Evolutionary conservation across 371 early-diverging fungal genomes (phyloP), one percentile per base, ranked within the genome.

Genomic region (Mucor velutinosus): DNA sequence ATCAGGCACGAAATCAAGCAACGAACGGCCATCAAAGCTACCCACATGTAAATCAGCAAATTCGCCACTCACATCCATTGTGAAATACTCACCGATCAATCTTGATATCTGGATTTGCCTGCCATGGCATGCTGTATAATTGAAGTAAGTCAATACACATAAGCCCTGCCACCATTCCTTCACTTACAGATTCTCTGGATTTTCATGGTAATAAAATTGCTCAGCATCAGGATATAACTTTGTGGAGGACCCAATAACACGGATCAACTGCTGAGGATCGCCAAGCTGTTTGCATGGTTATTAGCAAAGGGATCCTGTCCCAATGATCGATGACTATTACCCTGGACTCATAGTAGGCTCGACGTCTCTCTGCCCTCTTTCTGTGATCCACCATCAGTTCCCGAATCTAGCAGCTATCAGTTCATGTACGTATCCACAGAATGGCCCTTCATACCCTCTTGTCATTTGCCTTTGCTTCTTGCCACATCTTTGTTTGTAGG

Each of bases 11-110:
- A 60, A 84, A 60, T 88, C 88, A 21, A 88, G 64, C 4, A 88
- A 64, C 3, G 88, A 80, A 27, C 86, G 79, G 12, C 86, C 88
- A 64, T 88, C 88, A 60, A 88, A 88, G 32, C 88, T 82, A 66
- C 3, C 14, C 41, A 17, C 17, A 41, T 17, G 37, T 6, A 4
- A 41, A 5, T 5, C n/a, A 5, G 19, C 17, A 45, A 4, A 12
- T 19, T 14, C 58, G 7, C 23, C 14, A n/a, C 12, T 39, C 10
- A 8, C 30, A 27, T 23, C 12, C 17, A 39, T 0, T 43, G 0
- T 17, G 39, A 17, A n/a, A 17, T 17, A 41, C 41, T 58, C 72
- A 78, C 85, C 85, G 66, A 64, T 85, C 86, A 64, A 85, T 85
- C 49, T 71, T 76, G 6, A 79, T 80, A 33, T 80, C 79, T 4